Conservation (phyloP, 1,284 basidiomycete species). For the Ceratobasidium sp. region DNA sequence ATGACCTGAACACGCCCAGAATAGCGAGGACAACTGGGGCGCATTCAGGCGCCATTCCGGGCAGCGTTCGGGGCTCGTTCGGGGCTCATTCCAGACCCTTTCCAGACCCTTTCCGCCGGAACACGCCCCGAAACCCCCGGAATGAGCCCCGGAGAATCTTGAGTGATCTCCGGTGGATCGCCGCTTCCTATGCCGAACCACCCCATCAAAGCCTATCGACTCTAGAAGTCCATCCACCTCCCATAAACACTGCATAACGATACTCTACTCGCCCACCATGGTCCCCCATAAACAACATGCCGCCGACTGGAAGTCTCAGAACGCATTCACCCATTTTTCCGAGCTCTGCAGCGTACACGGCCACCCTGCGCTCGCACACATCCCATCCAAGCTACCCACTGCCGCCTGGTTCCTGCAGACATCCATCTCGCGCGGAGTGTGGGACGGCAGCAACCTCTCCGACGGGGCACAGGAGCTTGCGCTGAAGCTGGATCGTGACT, state of each 20-base stretch:
- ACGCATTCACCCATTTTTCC: constrained; percentile 24
- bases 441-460: background rate
- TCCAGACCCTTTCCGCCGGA: too few species aligned
- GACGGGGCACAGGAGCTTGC: constrained; percentile 5
- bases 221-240: background rate
- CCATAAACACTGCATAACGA: background rate
- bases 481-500: constrained; percentile 18
- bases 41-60: too few species aligned
- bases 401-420: constrained; percentile 22
- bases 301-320: constrained; percentile 20
- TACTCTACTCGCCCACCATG: background rate
- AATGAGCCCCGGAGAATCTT: too few species aligned
- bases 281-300: constrained; percentile 8
- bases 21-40: too few species aligned
- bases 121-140: too few species aligned
- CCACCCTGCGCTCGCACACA: constrained; percentile 10
- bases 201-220: background rate
- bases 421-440: background rate
- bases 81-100: too few species aligned
- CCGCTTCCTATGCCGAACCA: background rate
- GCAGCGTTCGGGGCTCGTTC: too few species aligned
- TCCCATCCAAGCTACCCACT: constrained; percentile 13
- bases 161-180: too few species aligned
- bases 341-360: constrained; percentile 25
- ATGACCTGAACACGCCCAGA: too few species aligned